A percentile compares a stretch with the other conserved stretches of the same genome.
Evolutionary conservation across 768 basidiomycete species (phyloP).

Genomic region (Tulasnella sp.): DNA sequence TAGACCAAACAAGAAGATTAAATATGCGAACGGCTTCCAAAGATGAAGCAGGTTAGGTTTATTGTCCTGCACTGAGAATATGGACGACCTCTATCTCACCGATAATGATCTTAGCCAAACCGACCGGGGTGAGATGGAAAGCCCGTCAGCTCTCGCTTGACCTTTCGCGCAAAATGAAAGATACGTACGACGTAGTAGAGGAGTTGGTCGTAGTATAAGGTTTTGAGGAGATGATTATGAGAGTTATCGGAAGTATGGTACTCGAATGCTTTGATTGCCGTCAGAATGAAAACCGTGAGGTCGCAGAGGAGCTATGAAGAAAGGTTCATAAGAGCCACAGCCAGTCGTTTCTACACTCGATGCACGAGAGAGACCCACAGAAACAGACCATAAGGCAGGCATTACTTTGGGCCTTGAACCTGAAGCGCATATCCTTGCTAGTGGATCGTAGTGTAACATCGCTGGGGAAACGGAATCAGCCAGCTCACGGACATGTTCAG

Average conservation of each 20-base stretch:
- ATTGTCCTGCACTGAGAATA: background rate
- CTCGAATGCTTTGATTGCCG: background rate
- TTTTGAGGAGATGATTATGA: background rate
- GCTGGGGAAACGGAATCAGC: background rate
- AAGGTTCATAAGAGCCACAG: background rate
- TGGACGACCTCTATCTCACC: background rate
- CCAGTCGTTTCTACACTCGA: background rate
- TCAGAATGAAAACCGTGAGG: background rate
- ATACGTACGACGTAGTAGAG: background rate
- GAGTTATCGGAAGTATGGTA: background rate
- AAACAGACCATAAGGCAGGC: background rate
- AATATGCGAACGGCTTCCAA: background rate
- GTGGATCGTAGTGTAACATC: background rate
- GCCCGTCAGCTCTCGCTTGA: too few species aligned
- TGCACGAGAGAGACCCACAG: background rate
- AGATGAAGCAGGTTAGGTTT: background rate
- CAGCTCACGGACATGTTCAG: background rate
- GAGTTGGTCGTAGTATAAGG: background rate
- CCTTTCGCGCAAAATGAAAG: background rate
- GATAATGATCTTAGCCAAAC: background rate
- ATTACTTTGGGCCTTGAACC: background rate
- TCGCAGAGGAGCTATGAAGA: background rate
- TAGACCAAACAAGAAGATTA: background rate
- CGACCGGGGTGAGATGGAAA: background rate
- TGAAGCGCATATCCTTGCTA: background rate